Conservation (phyloP, 129 eudicot genomes). For the Flaveria brownii region DNA sequence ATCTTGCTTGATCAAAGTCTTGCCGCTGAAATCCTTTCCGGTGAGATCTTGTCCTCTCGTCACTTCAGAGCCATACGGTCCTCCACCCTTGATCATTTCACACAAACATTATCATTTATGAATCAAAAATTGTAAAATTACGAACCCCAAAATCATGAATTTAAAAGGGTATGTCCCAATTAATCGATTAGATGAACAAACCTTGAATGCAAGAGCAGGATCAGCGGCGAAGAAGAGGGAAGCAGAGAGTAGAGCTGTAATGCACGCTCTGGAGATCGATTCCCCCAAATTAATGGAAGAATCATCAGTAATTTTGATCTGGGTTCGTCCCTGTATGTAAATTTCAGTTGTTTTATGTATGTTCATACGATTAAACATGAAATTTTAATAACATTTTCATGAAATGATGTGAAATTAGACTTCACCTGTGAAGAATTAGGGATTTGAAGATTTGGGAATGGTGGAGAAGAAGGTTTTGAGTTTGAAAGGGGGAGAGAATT, state of each 20-base stretch:
- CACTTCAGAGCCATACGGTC: slow-evolving; percentile 91
- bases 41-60: slow-evolving; percentile 96
- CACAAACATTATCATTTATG: slow-evolving; percentile 18
- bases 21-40: slow-evolving; percentile 94
- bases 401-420: neutral
- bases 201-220: slow-evolving; percentile 97
- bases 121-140: neutral
- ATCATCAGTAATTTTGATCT: slow-evolving; percentile 12
- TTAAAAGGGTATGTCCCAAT: neutral
- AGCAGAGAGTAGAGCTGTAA: slow-evolving; percentile 74
- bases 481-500: slow-evolving; percentile 33
- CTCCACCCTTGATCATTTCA: slow-evolving; percentile 70
- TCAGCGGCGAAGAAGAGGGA: slow-evolving; percentile 75
- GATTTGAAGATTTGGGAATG: slow-evolving; percentile 26
- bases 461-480: slow-evolving; percentile 18
- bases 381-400: neutral
- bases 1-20: slow-evolving; percentile 83
- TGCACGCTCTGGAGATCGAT: slow-evolving; percentile 56
- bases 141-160: slow-evolving; percentile 3
- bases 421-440: slow-evolving; percentile 24
- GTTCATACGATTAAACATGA: slow-evolving; percentile 2
- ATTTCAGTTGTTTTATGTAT: neutral
- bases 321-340: slow-evolving; percentile 32
- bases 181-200: slow-evolving; percentile 17
- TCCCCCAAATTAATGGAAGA: slow-evolving; percentile 41